Evolutionary conservation across 2,329 filamentous ascomycete species (phyloP).

Genomic region (Cytospora piceae): DNA sequence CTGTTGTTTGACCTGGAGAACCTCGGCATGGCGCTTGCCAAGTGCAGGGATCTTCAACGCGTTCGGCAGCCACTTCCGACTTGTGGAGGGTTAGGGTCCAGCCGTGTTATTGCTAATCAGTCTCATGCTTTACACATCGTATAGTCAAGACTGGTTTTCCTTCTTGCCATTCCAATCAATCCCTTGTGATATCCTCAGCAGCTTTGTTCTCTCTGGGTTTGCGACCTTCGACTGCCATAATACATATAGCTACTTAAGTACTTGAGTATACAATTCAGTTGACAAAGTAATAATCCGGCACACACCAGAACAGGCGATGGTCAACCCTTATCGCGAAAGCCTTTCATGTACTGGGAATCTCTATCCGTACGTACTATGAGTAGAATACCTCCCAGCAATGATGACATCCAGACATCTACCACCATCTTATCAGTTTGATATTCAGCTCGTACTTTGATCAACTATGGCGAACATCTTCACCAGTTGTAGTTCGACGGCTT

Average conservation of each 20-base stretch:
- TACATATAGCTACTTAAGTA: too few relatives aligned
- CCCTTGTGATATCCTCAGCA: too few relatives aligned
- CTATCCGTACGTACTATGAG: neutral
- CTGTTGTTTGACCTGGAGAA: conserved; percentile 20
- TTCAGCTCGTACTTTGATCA: neutral
- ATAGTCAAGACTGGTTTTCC: too few relatives aligned
- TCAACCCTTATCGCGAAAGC: neutral
- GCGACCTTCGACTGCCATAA: too few relatives aligned
- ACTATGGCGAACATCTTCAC: neutral
- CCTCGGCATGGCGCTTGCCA: conserved; percentile 17
- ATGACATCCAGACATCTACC: neutral
- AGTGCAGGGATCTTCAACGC: neutral
- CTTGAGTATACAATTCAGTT: too few relatives aligned
- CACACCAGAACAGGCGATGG: neutral
- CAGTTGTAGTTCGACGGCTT: neutral
- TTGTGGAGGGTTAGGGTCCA: neutral
- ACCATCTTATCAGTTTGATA: neutral
- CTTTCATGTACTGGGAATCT: neutral
- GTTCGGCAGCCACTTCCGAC: neutral
- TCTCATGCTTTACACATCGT: neutral
- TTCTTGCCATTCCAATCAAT: too few relatives aligned
- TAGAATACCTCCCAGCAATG: too few relatives aligned
- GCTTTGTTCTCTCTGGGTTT: too few relatives aligned
- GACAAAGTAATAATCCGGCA: too few relatives aligned
- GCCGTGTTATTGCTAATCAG: neutral